A percentile compares a stretch with the other conserved stretches of the same genome.
These are phyloP conservation scores for Termitomyces sp. DNA, from an alignment of 768 basidiomycete species.

Conservation along the genomic window DNA sequence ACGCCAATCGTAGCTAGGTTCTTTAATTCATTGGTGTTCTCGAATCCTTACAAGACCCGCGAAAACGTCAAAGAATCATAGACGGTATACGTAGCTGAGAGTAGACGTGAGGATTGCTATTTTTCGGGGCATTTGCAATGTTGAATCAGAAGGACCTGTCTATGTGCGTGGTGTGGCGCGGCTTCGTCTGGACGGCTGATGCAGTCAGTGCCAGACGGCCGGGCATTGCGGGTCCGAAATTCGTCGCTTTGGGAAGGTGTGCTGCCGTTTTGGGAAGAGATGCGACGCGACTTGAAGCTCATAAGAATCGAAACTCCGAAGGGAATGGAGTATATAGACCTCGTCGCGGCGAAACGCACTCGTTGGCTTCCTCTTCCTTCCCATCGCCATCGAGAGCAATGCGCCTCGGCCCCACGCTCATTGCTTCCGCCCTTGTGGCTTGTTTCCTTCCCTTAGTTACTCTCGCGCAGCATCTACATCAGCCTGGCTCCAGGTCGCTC, in stretches of 20 bases:
- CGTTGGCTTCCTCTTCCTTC: conserved; percentile 5
- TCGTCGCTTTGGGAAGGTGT: conserved; percentile 3
- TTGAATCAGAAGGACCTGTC: neutral
- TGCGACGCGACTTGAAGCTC: conserved; percentile 5
- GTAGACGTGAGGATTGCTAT: neutral
- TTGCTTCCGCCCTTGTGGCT: conserved; percentile 12
- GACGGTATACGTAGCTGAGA: neutral
- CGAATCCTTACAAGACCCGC: neutral
- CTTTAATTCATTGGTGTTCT: neutral
- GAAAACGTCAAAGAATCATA: neutral
- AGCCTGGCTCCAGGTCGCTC: conserved; percentile 6
- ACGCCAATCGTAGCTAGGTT: neutral
- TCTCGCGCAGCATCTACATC: conserved; percentile 7
- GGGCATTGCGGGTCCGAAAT: neutral
- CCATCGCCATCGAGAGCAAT: conserved; percentile 9
- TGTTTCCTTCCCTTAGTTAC: conserved; percentile 8
- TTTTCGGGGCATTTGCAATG: neutral
- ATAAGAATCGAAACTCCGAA: conserved; percentile 15
- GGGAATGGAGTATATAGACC: conserved; percentile 11
- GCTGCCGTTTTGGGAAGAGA: conserved; percentile 6
- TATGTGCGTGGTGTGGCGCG: conserved; percentile 10
- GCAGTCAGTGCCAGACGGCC: neutral
- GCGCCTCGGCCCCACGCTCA: conserved; percentile 15
- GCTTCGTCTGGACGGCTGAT: conserved; percentile 7
- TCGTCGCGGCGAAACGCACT: neutral